Percentiles rank a stretch among this genome's conserved stretches.
These are phyloP conservation scores for Hymenoscyphus occultus DNA, from an alignment of 2,329 filamentous ascomycete species.

Conservation along the genomic window DNA sequence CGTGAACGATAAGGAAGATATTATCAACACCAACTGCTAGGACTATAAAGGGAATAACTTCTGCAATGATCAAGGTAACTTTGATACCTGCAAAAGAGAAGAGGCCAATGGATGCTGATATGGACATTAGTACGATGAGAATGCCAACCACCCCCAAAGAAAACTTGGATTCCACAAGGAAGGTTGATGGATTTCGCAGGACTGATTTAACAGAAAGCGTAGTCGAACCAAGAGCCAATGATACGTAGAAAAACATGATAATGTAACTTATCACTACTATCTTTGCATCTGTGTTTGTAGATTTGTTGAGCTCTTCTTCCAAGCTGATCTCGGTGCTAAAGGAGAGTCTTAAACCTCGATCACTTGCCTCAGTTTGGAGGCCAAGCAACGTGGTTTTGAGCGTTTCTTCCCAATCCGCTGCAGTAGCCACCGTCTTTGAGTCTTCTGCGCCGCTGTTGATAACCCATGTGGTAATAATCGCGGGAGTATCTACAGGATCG, in stretches of 20 bases:
- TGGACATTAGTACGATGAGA: conserved; percentile 94
- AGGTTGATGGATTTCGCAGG: conserved; percentile 75
- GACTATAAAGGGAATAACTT: conserved; percentile 97
- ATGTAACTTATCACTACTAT: conserved; percentile 96
- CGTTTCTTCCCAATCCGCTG: conserved; percentile 85
- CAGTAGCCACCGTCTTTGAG: conserved; percentile 64
- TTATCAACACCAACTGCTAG: conserved; percentile 97
- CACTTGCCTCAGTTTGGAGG: conserved; percentile 75
- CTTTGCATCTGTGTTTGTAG: conserved; percentile 95
- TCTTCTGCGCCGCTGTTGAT: conserved; percentile 81
- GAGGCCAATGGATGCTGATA: conserved; percentile 88
- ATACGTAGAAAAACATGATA: conserved; percentile 98
- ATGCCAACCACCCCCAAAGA: conserved; percentile 93
- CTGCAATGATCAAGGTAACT: conserved; percentile 94
- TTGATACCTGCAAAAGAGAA: conserved; percentile 92
- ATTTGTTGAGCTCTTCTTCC: conserved; percentile 95
- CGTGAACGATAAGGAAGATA: conserved; percentile 97
- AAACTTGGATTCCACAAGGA: conserved; percentile 94
- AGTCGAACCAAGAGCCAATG: conserved; percentile 84
- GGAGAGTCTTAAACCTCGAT: conserved; percentile 79
- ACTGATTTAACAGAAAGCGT: conserved; percentile 75
- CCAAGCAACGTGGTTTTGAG: conserved; percentile 71
- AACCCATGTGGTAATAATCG: conserved; percentile 91
- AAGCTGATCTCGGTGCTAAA: conserved; percentile 95
- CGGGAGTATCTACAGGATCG: conserved; percentile 68